Percentiles rank a stretch among this genome's conserved stretches.
Conservation (phyloP, 2,329 filamentous ascomycete genomes). For the Aureobasidium sp. region DNA sequence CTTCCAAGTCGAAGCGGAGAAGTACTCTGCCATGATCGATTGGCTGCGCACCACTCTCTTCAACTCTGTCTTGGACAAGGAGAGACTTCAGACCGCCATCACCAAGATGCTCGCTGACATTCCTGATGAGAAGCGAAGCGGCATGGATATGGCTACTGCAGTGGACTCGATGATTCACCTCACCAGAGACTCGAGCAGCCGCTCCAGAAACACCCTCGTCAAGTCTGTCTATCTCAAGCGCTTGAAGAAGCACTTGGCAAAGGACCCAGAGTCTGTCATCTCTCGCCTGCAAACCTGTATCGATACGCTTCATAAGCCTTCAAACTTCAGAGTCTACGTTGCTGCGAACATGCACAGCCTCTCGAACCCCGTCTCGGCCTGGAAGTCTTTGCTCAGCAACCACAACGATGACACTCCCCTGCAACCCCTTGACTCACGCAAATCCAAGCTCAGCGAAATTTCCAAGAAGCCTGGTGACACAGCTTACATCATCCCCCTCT, state of each 20-base stretch:
- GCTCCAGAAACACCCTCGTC: slow-evolving; percentile 74
- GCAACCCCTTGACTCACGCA: slow-evolving; percentile 62
- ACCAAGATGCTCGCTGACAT: slow-evolving; percentile 85
- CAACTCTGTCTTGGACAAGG: slow-evolving; percentile 79
- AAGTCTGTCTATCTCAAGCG: slow-evolving; percentile 82
- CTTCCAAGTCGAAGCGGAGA: slow-evolving; percentile 81
- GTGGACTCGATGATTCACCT: slow-evolving; percentile 73
- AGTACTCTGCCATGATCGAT: slow-evolving; percentile 72
- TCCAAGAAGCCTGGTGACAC: slow-evolving; percentile 69
- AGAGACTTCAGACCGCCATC: slow-evolving; percentile 53
- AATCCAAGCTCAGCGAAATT: slow-evolving; percentile 65
- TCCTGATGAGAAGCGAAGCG: slow-evolving; percentile 84
- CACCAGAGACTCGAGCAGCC: slow-evolving; percentile 65
- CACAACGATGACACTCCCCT: slow-evolving; percentile 51
- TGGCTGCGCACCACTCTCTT: slow-evolving; percentile 86
- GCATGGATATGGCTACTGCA: slow-evolving; percentile 56
- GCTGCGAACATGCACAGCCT: slow-evolving; percentile 74
- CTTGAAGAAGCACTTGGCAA: slow-evolving; percentile 71
- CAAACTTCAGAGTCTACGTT: slow-evolving; percentile 80
- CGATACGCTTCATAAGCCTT: slow-evolving; percentile 67
- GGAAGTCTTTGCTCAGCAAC: slow-evolving; percentile 57
- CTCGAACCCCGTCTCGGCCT: slow-evolving; percentile 66
- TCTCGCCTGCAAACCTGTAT: slow-evolving; percentile 69
- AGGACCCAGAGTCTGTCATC: slow-evolving; percentile 69
- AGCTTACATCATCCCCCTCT: slow-evolving; percentile 79